These are phyloP conservation scores for Penicillium odoratum DNA, from an alignment of 495 filamentous ascomycete genomes.

Conservation along the genomic window DNA sequence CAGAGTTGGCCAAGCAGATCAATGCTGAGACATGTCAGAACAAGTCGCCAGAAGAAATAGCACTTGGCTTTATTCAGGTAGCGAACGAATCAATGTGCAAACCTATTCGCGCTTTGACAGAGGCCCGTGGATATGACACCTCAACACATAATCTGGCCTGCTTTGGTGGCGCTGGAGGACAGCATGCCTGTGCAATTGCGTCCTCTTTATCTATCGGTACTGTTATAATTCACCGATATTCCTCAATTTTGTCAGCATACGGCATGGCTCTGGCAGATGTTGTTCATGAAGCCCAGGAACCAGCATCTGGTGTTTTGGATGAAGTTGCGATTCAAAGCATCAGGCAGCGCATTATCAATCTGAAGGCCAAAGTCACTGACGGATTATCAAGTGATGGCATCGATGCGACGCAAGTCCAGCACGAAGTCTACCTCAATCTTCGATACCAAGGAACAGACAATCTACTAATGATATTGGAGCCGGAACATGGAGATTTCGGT, in stretches of 20 bases:
- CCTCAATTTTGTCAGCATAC: slow-evolving; percentile 92
- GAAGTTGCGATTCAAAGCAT: too few species aligned
- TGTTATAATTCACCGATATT: slow-evolving; percentile 73
- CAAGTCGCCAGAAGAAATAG: slow-evolving; percentile 72
- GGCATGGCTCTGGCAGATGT: slow-evolving; percentile 97
- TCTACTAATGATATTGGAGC: slow-evolving; percentile 50
- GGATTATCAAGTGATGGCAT: too few species aligned
- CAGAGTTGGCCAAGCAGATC: slow-evolving; percentile 70
- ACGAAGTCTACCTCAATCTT: slow-evolving; percentile 50
- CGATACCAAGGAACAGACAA: slow-evolving; percentile 52
- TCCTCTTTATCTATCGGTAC: too few species aligned
- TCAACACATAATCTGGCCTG: slow-evolving; percentile 85
- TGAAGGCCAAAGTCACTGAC: too few species aligned
- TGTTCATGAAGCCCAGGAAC: slow-evolving; percentile 89
- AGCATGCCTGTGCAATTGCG: slow-evolving; percentile 95
- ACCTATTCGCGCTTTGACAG: slow-evolving; percentile 88
- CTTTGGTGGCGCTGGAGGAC: slow-evolving; percentile 93
- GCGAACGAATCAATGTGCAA: slow-evolving; percentile 96
- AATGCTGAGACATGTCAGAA: slow-evolving; percentile 52
- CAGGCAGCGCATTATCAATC: too few species aligned
- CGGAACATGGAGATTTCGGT: slow-evolving; percentile 61
- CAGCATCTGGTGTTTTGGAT: slow-evolving; percentile 60
- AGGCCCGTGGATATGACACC: slow-evolving; percentile 91
- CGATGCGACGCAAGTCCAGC: too few species aligned
- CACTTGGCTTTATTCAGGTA: slow-evolving; percentile 66